Conservation (phyloP, 1,284 basidiomycete species). For the Stygiomarasmius scandens region DNA sequence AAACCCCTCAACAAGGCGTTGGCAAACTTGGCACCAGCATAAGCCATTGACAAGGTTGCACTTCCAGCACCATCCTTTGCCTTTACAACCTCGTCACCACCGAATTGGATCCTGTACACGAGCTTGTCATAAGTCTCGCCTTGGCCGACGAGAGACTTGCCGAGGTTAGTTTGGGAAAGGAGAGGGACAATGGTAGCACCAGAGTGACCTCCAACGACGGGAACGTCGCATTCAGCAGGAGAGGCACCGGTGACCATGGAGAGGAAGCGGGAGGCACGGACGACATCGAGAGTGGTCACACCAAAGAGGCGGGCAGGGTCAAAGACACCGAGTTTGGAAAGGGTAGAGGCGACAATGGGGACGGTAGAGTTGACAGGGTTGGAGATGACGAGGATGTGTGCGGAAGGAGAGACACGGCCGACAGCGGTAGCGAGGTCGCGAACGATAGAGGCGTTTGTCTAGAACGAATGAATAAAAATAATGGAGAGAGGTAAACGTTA, state of each 20-base stretch:
- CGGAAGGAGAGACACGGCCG: constrained; percentile 86
- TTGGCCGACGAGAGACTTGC: constrained; percentile 54
- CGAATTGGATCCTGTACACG: constrained; percentile 88
- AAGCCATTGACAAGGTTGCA: constrained; percentile 94
- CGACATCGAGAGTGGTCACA: constrained; percentile 97
- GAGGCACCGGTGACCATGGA: constrained; percentile 71
- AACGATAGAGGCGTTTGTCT: constrained; percentile 96
- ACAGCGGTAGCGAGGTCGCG: constrained; percentile 92
- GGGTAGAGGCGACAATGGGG: constrained; percentile 92
- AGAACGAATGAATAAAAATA: neutral
- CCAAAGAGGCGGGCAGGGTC: constrained; percentile 82
- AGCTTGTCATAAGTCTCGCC: constrained; percentile 73
- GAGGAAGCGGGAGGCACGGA: constrained; percentile 93
- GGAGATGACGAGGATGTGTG: constrained; percentile 94
- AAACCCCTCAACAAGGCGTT: constrained; percentile 82
- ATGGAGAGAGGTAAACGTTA: constrained; percentile 17
- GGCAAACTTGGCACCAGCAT: constrained; percentile 89
- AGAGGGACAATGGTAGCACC: constrained; percentile 96
- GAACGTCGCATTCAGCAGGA: constrained; percentile 72
- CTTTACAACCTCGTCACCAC: constrained; percentile 91
- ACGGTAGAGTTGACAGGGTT: constrained; percentile 97
- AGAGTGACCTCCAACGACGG: constrained; percentile 96
- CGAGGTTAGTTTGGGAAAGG: constrained; percentile 77
- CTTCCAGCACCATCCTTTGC: constrained; percentile 90
- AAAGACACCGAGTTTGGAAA: constrained; percentile 93